Conservation (phyloP, 192 early-diverging fungal species). For the Coemansia aciculifera region DNA sequence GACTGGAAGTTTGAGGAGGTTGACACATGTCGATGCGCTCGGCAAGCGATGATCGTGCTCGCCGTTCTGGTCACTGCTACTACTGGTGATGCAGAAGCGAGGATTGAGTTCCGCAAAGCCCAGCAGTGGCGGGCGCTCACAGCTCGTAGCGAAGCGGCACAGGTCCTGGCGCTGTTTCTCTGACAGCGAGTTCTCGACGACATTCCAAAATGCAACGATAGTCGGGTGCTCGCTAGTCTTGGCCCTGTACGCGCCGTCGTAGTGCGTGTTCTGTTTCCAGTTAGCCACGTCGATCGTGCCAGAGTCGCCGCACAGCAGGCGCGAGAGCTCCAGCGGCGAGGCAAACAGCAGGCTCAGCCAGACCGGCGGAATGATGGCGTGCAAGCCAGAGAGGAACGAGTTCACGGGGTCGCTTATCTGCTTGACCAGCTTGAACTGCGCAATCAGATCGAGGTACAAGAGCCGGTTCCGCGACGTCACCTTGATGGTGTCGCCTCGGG, state of each 20-base stretch:
- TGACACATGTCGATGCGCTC: conserved; percentile 81
- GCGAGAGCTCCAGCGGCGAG: conserved; percentile 82
- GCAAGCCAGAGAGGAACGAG: conserved; percentile 86
- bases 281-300: conserved; percentile 77
- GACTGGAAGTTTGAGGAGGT: conserved; percentile 86
- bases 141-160: conserved; percentile 90
- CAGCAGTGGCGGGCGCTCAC: conserved; percentile 84
- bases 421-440: conserved; percentile 83
- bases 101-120: conserved; percentile 71
- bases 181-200: conserved; percentile 51
- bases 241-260: conserved; percentile 65
- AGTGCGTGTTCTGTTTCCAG: conserved; percentile 71
- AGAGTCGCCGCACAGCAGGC: conserved; percentile 79
- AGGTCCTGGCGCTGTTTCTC: conserved; percentile 58
- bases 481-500: conserved; percentile 68
- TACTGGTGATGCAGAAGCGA: conserved; percentile 39
- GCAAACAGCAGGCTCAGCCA: conserved; percentile 92
- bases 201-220: conserved; percentile 73
- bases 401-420: conserved; percentile 74
- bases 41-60: conserved; percentile 72
- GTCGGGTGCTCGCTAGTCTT: conserved; percentile 63
- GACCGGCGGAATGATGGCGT: conserved; percentile 76
- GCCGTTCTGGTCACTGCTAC: conserved; percentile 19
- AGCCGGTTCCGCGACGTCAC: conserved; percentile 88
- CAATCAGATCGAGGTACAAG: conserved; percentile 83